Conservation (phyloP, 2,329 filamentous ascomycete genomes). For the Venturia carpophila region DNA sequence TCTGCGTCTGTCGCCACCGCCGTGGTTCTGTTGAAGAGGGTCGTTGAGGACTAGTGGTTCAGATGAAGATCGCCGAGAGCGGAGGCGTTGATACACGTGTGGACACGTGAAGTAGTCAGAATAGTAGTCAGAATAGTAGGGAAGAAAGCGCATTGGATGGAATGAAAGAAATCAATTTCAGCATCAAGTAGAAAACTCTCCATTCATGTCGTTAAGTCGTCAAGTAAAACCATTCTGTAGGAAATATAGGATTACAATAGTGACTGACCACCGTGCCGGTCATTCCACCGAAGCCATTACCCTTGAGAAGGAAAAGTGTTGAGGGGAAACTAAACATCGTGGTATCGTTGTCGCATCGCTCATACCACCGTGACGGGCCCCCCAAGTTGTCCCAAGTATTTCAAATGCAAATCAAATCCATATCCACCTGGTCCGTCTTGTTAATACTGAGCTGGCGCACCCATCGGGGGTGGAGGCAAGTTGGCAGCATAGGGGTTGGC, state of each 20-base stretch:
- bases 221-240: background rate
- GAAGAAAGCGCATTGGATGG: background rate
- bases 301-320: background rate
- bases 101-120: background rate
- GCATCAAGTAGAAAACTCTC: background rate
- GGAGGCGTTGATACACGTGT: background rate
- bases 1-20: background rate
- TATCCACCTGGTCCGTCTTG: background rate
- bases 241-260: slow-evolving; percentile 9
- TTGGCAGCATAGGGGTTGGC: slow-evolving; percentile 17
- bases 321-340: background rate
- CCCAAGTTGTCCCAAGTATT: background rate
- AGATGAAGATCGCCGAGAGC: background rate
- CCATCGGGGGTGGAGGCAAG: slow-evolving; percentile 18
- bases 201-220: background rate
- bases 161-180: background rate
- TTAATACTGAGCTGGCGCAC: slow-evolving; percentile 6
- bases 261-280: background rate
- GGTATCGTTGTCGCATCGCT: slow-evolving; percentile 7
- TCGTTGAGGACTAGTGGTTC: background rate
- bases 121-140: background rate
- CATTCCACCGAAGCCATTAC: background rate
- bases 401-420: background rate
- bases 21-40: background rate
- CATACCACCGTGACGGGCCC: background rate